These are phyloP conservation scores for Glarea lozoyensis DNA, from an alignment of 495 filamentous ascomycete species.

Conservation along the genomic window DNA sequence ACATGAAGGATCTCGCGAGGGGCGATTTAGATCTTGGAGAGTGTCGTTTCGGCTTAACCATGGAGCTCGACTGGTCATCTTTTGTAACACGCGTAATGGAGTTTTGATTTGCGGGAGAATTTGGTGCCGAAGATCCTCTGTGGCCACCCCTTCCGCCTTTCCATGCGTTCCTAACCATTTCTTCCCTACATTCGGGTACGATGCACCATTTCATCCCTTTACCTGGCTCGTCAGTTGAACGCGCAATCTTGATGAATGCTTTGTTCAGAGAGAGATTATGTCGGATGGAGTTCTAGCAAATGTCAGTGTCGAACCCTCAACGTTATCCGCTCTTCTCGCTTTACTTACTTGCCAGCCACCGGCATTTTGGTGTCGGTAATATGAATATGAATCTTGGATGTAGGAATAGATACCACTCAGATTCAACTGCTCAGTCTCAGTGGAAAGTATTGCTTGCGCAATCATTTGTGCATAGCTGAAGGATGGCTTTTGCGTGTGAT, in stretches of 20 bases:
- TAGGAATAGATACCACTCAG: slow-evolving; percentile 84
- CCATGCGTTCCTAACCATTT: slow-evolving; percentile 43
- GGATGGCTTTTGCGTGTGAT: slow-evolving; percentile 84
- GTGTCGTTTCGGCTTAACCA: slow-evolving; percentile 41
- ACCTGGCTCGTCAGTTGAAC: slow-evolving; percentile 86
- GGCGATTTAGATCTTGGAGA: slow-evolving; percentile 38
- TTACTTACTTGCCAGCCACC: slow-evolving; percentile 79
- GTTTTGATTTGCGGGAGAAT: slow-evolving; percentile 38
- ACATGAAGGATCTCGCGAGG: slow-evolving; percentile 34
- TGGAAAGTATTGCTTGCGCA: slow-evolving; percentile 84
- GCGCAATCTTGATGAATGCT: slow-evolving; percentile 82
- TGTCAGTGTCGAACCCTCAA: slow-evolving; percentile 1
- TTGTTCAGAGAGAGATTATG: slow-evolving; percentile 94
- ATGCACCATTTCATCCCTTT: slow-evolving; percentile 99
- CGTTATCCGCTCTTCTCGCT: no score
- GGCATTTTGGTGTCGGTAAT: slow-evolving; percentile 68
- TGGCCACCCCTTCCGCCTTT: slow-evolving; percentile 47
- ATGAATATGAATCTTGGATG: slow-evolving; percentile 82
- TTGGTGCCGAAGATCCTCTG: slow-evolving; percentile 46
- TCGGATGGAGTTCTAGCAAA: slow-evolving; percentile 76
- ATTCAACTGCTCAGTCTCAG: slow-evolving; percentile 75
- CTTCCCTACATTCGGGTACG: slow-evolving; percentile 67
- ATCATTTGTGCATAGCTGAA: slow-evolving; percentile 98
- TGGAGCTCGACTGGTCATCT: slow-evolving; percentile 36
- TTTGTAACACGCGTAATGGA: slow-evolving; percentile 38